phyloP scores from a whole-genome alignment of 441 rosid species.

The Biscutella laevigata region DNA sequence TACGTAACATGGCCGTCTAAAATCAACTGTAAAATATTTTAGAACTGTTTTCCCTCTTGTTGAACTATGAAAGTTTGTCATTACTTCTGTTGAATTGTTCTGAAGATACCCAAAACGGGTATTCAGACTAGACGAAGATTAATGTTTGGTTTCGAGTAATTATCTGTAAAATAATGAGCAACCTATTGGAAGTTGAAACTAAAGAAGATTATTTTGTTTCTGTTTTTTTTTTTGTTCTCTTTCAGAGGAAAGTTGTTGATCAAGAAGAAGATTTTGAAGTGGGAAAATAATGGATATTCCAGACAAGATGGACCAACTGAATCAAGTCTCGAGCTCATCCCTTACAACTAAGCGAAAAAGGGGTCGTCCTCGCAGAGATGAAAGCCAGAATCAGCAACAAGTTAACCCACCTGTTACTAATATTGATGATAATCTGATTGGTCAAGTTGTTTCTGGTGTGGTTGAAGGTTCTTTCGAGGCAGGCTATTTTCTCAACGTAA shows the following conservation, averaged over 20 bases:
- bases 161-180: neutral
- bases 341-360: slow-evolving; percentile 51
- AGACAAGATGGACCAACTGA: slow-evolving; percentile 36
- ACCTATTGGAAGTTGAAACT: neutral
- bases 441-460: slow-evolving; percentile 63
- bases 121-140: neutral
- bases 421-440: slow-evolving; percentile 40
- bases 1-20: no score
- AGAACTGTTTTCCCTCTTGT: neutral
- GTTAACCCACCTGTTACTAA: slow-evolving; percentile 23
- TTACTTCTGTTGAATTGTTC: neutral
- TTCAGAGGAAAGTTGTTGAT: neutral
- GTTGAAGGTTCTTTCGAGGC: slow-evolving; percentile 81
- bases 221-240: neutral
- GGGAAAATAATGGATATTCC: neutral
- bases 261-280: slow-evolving; percentile 2
- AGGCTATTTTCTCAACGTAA: slow-evolving; percentile 66
- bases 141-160: neutral
- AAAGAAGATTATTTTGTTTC: neutral
- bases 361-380: slow-evolving; percentile 70
- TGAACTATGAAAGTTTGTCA: neutral
- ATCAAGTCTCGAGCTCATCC: slow-evolving; percentile 32
- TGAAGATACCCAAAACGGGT: neutral
- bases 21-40: no score
- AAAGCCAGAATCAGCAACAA: slow-evolving; percentile 29